phyloP scores from a whole-genome alignment of 352 stramenopile genomes.

The Globisporangium barbulae region DNA sequence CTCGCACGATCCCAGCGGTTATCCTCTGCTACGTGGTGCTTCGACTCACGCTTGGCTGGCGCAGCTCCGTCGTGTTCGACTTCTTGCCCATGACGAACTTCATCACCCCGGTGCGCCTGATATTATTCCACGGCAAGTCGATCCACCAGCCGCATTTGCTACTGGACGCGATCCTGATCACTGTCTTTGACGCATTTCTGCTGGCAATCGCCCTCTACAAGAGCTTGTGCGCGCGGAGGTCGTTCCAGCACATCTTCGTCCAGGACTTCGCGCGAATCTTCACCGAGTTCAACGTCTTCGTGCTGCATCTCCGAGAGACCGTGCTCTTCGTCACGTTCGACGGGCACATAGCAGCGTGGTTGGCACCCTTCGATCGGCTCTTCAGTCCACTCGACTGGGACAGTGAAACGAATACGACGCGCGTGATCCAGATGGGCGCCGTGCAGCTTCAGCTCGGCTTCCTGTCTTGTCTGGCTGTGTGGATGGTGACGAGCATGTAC shows the following conservation, averaged over 20 bases:
- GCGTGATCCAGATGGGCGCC: slow-evolving; percentile 19
- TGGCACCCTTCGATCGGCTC: slow-evolving; percentile 24
- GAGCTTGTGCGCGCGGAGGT: slow-evolving; percentile 20
- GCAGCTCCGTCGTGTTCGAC: slow-evolving; percentile 31
- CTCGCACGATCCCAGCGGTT: slow-evolving; percentile 10
- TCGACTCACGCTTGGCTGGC: slow-evolving; percentile 24
- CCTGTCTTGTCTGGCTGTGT: slow-evolving; percentile 25
- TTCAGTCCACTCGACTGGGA: slow-evolving; percentile 16
- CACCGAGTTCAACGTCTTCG: slow-evolving; percentile 44
- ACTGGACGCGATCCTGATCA: slow-evolving; percentile 23
- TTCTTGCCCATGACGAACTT: slow-evolving; percentile 40
- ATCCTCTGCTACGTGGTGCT: slow-evolving; percentile 25
- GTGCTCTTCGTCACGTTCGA: slow-evolving; percentile 26
- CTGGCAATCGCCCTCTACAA: slow-evolving; percentile 23
- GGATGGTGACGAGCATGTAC: slow-evolving; percentile 29
- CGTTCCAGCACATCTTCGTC: slow-evolving; percentile 35
- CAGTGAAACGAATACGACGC: slow-evolving; percentile 9
- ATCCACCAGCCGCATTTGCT: slow-evolving; percentile 16
- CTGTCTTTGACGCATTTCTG: slow-evolving; percentile 22
- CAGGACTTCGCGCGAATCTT: slow-evolving; percentile 36
- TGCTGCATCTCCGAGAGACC: slow-evolving; percentile 35
- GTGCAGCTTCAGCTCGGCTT: slow-evolving; percentile 33
- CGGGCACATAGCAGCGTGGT: slow-evolving; percentile 32
- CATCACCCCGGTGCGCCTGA: slow-evolving; percentile 28
- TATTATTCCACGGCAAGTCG: slow-evolving; percentile 14